Base-by-base conservation (phyloP, 345 rosid species). In the Eucalyptus decipiens region DNA sequence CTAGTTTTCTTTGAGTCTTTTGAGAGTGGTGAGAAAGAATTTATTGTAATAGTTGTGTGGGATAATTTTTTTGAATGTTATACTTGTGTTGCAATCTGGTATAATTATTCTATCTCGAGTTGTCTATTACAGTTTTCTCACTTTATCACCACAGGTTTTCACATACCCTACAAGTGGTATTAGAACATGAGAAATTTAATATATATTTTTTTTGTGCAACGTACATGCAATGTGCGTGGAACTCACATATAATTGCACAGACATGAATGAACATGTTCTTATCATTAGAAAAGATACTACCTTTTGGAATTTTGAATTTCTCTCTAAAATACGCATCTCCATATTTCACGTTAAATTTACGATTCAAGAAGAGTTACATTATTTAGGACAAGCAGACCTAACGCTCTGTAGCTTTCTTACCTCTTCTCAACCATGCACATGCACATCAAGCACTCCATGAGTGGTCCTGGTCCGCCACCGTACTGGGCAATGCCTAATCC, bases 391-490 rank as follows among this genome's bases (percentile, higher is more conserved):
- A 0, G 14, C 65, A 58, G 65, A 11, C 65, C 14, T 52, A 0
- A 52, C 56, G n/a, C 7, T 23, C 6, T 58, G 65, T 0, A 24
- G 0, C 65, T 58, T 0, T 0, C n/a, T 58, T 24, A 10, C 65
- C 65, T 24, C n/a, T 58, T 58, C 65, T 60, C 32, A 60, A 28
- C 32, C 2, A 52, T 0, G 9, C 24, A 52, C 4, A 52, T 52
- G 23, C 56, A 52, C 24, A 52, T 52, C 24, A 52, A 18, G 56
- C 56, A 18, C 62, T 2, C 62, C 30, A 56, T 56, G 62, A 56
- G 62, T 56, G 30, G 62, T 17, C 8, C 21, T 51, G 54, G 54
- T 24, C 6, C 30, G 62, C 62, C 62, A 11, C 62, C 30, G 13
- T 11, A 4, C 12, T 10, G 62, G 62, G 28, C 12, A 56, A 26